Percentiles rank a stretch among this genome's conserved stretches.
phyloP scores from a whole-genome alignment of 495 filamentous ascomycete species.

The Aspergillus indologenus region DNA sequence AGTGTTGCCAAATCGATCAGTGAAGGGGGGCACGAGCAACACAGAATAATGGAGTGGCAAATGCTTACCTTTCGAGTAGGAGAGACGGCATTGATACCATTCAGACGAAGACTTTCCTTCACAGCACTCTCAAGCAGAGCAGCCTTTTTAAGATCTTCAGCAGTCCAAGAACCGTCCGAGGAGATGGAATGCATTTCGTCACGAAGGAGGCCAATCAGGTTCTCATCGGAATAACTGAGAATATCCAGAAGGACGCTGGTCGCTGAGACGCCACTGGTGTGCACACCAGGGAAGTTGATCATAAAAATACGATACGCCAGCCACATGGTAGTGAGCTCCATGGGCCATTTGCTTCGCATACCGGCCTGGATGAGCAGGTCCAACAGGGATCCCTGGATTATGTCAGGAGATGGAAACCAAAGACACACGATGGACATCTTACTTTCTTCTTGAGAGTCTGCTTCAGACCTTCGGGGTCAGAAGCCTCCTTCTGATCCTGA shows the following conservation, averaged over 20 bases:
- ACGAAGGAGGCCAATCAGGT: constrained; percentile 4
- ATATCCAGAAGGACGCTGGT: constrained; percentile 15
- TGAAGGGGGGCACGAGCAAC: not conserved
- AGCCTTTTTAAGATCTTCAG: constrained; percentile 10
- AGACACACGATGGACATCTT: not conserved
- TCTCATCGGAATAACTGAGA: constrained; percentile 4
- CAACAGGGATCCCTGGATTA: constrained; percentile 7
- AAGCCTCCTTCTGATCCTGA: constrained; percentile 6
- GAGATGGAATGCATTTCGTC: constrained; percentile 3
- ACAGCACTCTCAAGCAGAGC: constrained; percentile 12
- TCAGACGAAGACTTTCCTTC: constrained; percentile 15
- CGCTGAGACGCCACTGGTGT: constrained; percentile 14
- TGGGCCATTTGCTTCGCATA: constrained; percentile 15
- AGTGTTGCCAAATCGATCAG: not conserved
- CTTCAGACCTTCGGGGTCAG: constrained; percentile 1
- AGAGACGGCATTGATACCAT: constrained; percentile 14
- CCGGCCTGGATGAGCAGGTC: constrained; percentile 12
- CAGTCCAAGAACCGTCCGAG: constrained; percentile 6
- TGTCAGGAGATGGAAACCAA: not conserved
- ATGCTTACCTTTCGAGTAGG: constrained; percentile 9
- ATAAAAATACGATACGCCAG: constrained; percentile 15
- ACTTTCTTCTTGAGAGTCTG: constrained; percentile 8
- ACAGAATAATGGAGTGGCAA: not conserved
- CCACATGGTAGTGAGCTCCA: constrained; percentile 12
- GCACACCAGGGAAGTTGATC: constrained; percentile 17